A percentile compares a stretch with the other conserved stretches of the same genome.
phyloP scores from a whole-genome alignment of 2,329 filamentous ascomycete species.

The Exophiala sp. region DNA sequence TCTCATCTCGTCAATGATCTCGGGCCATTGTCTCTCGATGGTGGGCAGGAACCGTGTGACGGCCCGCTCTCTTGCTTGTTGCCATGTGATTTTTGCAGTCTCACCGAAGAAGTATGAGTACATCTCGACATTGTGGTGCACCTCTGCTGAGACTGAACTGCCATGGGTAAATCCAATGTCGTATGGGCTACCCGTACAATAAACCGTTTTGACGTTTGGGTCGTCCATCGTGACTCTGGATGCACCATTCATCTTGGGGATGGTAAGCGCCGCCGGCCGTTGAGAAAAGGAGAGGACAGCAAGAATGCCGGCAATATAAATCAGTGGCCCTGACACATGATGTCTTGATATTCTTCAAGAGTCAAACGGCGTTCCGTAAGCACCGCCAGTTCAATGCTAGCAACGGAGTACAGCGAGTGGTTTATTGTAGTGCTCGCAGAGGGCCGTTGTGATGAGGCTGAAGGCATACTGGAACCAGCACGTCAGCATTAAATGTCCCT shows the following conservation, averaged over 20 bases:
- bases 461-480: too few species aligned
- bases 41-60: conserved; percentile 10
- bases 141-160: conserved; percentile 30
- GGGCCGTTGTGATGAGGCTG: too few species aligned
- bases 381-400: too few species aligned
- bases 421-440: too few species aligned
- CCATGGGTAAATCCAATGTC: conserved; percentile 40
- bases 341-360: too few species aligned
- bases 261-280: background rate
- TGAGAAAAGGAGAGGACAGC: too few species aligned
- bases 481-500: too few species aligned
- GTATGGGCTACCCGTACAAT: conserved; percentile 8
- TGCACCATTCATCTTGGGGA: background rate
- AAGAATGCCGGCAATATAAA: too few species aligned
- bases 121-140: conserved; percentile 36
- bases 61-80: conserved; percentile 16
- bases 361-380: too few species aligned
- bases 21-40: conserved; percentile 1
- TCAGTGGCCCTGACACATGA: too few species aligned
- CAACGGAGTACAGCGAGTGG: too few species aligned
- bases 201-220: conserved; percentile 8
- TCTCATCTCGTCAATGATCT: conserved; percentile 11
- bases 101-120: conserved; percentile 37
- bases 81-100: conserved; percentile 36
- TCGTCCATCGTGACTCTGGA: background rate